phyloP scores from a whole-genome alignment of 805 yeast species.

The Monosporozyma solicola region DNA sequence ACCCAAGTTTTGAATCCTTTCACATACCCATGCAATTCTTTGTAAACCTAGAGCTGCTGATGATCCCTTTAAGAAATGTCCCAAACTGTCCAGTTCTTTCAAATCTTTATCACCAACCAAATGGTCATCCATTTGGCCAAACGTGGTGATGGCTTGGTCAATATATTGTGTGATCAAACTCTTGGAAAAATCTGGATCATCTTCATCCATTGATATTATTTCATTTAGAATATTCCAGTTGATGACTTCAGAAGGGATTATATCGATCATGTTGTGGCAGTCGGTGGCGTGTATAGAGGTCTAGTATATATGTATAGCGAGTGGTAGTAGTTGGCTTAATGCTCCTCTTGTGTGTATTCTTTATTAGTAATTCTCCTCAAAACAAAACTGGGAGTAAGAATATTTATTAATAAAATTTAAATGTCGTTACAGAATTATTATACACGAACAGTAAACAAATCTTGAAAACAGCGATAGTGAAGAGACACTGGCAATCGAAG shows the following conservation, averaged over 20 bases:
- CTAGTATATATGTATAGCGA: not conserved
- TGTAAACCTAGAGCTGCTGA: slow-evolving; percentile 88
- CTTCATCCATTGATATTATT: slow-evolving; percentile 91
- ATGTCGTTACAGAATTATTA: not conserved
- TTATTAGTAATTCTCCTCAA: not conserved
- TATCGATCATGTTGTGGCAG: slow-evolving; percentile 7
- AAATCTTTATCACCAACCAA: slow-evolving; percentile 36
- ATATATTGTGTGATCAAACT: slow-evolving; percentile 74
- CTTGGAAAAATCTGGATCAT: slow-evolving; percentile 82
- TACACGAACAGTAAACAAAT: not conserved
- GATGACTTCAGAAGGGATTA: slow-evolving; percentile 48
- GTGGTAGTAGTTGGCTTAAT: not conserved
- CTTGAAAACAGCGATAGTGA: not conserved
- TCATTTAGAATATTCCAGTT: slow-evolving; percentile 88
- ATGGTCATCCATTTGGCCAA: slow-evolving; percentile 52
- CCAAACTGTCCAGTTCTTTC: slow-evolving; percentile 58
- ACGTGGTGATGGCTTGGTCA: slow-evolving; percentile 81
- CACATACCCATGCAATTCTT: slow-evolving; percentile 80
- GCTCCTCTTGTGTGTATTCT: not conserved
- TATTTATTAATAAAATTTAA: not conserved
- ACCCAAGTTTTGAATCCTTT: slow-evolving; percentile 87
- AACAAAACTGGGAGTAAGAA: not conserved
- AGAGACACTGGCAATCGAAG: not conserved
- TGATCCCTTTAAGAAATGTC: slow-evolving; percentile 91
- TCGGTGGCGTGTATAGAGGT: not conserved